Base-by-base conservation (phyloP, 371 early-diverging fungal species). In the Mycotypha africana region DNA sequence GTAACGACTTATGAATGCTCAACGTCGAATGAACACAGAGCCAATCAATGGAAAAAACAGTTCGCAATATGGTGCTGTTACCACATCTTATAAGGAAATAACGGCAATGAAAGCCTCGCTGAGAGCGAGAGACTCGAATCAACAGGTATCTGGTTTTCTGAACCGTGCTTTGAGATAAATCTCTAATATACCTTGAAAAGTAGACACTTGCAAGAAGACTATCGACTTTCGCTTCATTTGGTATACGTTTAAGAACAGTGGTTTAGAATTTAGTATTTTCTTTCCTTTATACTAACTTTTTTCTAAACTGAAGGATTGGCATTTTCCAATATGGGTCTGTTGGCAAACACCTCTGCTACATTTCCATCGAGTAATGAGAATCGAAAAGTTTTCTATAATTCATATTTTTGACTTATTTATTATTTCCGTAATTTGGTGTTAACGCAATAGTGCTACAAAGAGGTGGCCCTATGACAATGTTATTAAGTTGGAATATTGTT, bases 401-500 rank as follows among this genome's bases (percentile, higher is more conserved):
- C n/a, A 28, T 8, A 28, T 28, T 28, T 12, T 8, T 28, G 8
- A 6, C 6, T 12, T 28, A 6, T 8, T 28, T 28, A 11, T 33
- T 11, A 33, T 6, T 33, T 33, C n/a, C n/a, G n/a, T n/a, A n/a
- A n/a, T n/a, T n/a, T n/a, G n/a, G n/a, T n/a, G n/a, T n/a, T n/a
- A n/a, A n/a, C n/a, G n/a, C n/a, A n/a, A n/a, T 33, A 33, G 64
- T 70, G 1, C 33, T 67, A 32, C 64, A 63, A 32, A 60, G 73
- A 40, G 71, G 71, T 14, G 71, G 73, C 2, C 73, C 73, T 14
- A 34, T 65, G 15, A 58, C 44, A 19, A 68, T 72, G 66, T 35
- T 72, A 19, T 20, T 67, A 16, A 56, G 63, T 37, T 87, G 88
- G 88, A 62, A 82, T 47, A 34, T 80, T 20, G 84, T 81, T 6